A percentile compares a stretch with the other conserved stretches of the same genome.
phyloP scores from a whole-genome alignment of 495 filamentous ascomycete genomes.

The Penicillium parvum region DNA sequence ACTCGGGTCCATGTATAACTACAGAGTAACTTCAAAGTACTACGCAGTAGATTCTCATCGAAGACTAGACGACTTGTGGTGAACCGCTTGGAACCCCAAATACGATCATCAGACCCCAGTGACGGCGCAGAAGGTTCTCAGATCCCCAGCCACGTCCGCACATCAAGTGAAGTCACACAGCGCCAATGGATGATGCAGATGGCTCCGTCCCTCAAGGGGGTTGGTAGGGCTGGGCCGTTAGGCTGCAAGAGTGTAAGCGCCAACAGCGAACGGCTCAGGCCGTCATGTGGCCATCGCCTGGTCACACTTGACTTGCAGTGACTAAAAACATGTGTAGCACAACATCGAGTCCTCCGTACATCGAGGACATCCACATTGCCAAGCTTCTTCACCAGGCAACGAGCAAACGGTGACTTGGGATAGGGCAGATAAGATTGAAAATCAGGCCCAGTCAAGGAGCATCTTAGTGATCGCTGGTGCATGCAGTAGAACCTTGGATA shows the following conservation, averaged over 20 bases:
- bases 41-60: too few relatives aligned
- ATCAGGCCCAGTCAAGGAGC: not conserved
- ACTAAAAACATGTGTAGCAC: too few relatives aligned
- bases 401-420: conserved; percentile 20
- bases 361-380: conserved; percentile 9
- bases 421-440: conserved; percentile 15
- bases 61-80: too few relatives aligned
- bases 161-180: conserved; percentile 21
- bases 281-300: conserved; percentile 7
- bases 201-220: too few relatives aligned
- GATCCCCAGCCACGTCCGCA: too few relatives aligned
- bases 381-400: conserved; percentile 23
- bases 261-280: not conserved
- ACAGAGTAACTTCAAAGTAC: too few relatives aligned
- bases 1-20: too few relatives aligned
- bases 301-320: too few relatives aligned
- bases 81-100: too few relatives aligned
- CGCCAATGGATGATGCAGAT: conserved; percentile 16
- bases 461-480: not conserved
- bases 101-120: too few relatives aligned
- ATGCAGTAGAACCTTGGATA: not conserved
- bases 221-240: conserved; percentile 25
- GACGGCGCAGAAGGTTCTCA: too few relatives aligned
- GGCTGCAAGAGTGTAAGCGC: conserved; percentile 8
- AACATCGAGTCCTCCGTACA: too few relatives aligned